Conservation (phyloP, 2,329 filamentous ascomycete species). For the Xylariales sp. region DNA sequence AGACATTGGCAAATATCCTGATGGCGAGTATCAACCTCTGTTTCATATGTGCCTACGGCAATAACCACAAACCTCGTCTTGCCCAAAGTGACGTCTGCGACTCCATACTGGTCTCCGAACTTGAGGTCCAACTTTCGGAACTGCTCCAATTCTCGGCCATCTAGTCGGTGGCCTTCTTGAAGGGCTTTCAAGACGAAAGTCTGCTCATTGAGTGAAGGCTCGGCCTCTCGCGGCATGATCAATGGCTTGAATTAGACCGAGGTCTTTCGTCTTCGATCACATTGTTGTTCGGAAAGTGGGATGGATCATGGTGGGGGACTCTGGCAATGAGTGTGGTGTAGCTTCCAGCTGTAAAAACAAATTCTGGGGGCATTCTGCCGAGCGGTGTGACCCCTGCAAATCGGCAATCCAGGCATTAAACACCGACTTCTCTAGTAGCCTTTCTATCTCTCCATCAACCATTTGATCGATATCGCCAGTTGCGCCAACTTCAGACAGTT, state of each 20-base stretch:
- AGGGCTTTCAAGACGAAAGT: constrained; percentile 82
- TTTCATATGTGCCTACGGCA: constrained; percentile 7
- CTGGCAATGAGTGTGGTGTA: too few relatives aligned
- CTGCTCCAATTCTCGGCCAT: constrained; percentile 76
- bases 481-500: too few relatives aligned
- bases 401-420: constrained; percentile 14
- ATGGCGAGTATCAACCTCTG: constrained; percentile 15
- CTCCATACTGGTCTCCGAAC: constrained; percentile 88
- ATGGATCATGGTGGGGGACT: constrained; percentile 14
- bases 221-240: constrained; percentile 85
- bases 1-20: constrained; percentile 79
- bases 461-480: too few relatives aligned
- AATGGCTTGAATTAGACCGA: constrained; percentile 14
- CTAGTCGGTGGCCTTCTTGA: constrained; percentile 73
- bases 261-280: constrained; percentile 15
- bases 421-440: too few relatives aligned
- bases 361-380: constrained; percentile 36
- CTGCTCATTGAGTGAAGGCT: constrained; percentile 84
- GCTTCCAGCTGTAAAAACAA: constrained; percentile 13
- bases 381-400: constrained; percentile 36
- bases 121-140: constrained; percentile 72
- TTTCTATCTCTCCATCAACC: too few relatives aligned
- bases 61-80: constrained; percentile 67
- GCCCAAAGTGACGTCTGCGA: constrained; percentile 80
- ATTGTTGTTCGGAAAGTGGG: constrained; percentile 14